phyloP scores from a whole-genome alignment of 2,329 filamentous ascomycete genomes.

The Fusarium sp. region DNA sequence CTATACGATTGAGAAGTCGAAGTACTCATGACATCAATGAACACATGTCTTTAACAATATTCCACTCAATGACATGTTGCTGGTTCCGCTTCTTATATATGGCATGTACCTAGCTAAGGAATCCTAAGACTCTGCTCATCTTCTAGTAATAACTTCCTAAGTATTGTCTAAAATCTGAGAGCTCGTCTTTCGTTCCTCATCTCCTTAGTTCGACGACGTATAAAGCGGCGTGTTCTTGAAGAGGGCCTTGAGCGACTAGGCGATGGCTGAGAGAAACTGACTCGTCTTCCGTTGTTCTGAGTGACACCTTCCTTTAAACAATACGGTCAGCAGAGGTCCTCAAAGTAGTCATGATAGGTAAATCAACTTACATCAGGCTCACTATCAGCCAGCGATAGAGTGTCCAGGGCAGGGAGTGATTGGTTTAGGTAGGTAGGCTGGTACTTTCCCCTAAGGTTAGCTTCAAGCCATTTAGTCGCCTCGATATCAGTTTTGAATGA shows the following conservation, averaged over 20 bases:
- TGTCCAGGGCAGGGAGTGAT: neutral
- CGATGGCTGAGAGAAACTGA: neutral
- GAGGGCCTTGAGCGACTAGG: neutral
- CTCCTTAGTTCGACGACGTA: neutral
- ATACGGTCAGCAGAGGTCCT: neutral
- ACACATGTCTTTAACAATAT: too few relatives aligned
- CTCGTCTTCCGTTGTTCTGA: neutral
- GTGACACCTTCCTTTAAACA: neutral
- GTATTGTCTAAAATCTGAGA: neutral
- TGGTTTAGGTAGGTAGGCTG: neutral
- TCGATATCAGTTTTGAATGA: neutral
- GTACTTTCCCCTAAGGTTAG: neutral
- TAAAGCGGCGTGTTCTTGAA: neutral
- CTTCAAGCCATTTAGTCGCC: neutral
- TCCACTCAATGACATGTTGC: too few relatives aligned
- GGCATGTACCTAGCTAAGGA: neutral
- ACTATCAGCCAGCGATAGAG: neutral
- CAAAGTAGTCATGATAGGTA: neutral
- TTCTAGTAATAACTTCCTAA: neutral
- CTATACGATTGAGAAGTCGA: too few relatives aligned
- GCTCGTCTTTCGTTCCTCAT: neutral
- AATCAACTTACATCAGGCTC: neutral
- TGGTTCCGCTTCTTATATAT: too few relatives aligned
- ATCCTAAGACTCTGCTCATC: neutral
- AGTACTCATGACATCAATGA: too few relatives aligned